A percentile compares a stretch with the other conserved stretches of the same genome.
phyloP scores from a whole-genome alignment of 1,139 yeast genomes.

The Suhomyces panamericanus region DNA sequence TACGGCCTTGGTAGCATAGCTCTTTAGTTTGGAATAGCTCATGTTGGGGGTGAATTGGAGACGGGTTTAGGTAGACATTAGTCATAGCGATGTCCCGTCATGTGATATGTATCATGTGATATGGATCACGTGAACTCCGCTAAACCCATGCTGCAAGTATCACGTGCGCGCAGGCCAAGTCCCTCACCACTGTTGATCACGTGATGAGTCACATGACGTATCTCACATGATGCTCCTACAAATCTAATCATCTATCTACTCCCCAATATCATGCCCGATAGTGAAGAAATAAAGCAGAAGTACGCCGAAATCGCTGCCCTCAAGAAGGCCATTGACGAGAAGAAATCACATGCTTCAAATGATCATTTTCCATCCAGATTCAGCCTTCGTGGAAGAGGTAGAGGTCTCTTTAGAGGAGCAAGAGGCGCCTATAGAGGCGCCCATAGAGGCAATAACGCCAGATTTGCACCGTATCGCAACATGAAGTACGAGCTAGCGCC shows the following conservation, averaged over 20 bases:
- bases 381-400: constrained; percentile 6
- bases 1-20: constrained; percentile 35
- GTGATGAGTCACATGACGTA: too few relatives aligned
- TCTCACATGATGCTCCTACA: too few relatives aligned
- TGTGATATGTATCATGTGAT: background rate
- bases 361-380: background rate
- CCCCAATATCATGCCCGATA: constrained; percentile 8
- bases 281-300: constrained; percentile 26
- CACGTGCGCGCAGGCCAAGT: too few relatives aligned
- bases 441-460: background rate
- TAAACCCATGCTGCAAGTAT: too few relatives aligned
- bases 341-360: constrained; percentile 13
- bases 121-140: background rate
- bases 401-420: constrained; percentile 1
- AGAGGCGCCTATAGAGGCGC: constrained; percentile 14
- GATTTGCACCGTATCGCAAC: constrained; percentile 20
- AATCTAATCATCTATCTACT: background rate
- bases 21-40: constrained; percentile 23
- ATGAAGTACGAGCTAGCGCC: constrained; percentile 25
- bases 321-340: constrained; percentile 28
- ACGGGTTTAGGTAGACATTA: background rate
- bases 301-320: constrained; percentile 38
- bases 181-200: too few relatives aligned
- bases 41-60: constrained; percentile 3
- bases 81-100: background rate